Evolutionary conservation across 2,329 filamentous ascomycete species (phyloP), one percentile per base, ranked within the genome.

Genomic region (Neopestalotiopsis rosae): DNA sequence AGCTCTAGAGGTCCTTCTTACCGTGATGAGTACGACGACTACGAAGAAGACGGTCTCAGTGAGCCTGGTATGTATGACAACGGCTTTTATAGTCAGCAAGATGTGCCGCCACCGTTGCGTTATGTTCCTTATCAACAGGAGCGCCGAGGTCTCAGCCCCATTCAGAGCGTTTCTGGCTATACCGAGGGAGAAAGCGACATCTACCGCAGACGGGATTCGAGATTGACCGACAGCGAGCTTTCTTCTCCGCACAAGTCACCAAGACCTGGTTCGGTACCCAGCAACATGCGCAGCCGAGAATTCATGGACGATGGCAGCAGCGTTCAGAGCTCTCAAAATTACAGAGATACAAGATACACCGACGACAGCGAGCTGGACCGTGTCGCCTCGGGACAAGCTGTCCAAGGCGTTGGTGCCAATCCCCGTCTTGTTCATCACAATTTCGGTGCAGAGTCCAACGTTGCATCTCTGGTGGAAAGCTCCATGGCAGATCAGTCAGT

Each of bases 111-210:
- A 3, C 89, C 88, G 17, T 80, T 90, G 34, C 88, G 88, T 72
- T 92, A 92, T 73, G 85, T 90, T n/a, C 88, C 91, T 1, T 91
- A 93, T 71, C 87, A 91, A 74, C 86, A 89, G 12, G 89, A 92
- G 73, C 87, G 89, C 66, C 91, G 93, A 57, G 91, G 90, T 12
- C 82, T 97, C 63, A 98, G 95, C 77, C 95, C 95, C 0, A 95
- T 97, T 69, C 95, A 96, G 73, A 98, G 95, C 75, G 93, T 97
- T 17, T 95, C 94, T 12, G 96, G 95, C 71, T 95, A 94, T 75
- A 91, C 89, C 4, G 90, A 94, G 74, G 89, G 90, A 61, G 89
- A 89, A 66, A 90, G 85, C 74, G 87, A 90, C 70, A 82, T 83
- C 34, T 85, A 86, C 42, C 81, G 81, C 38, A 88, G 87, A 74